Conservation (phyloP, 495 filamentous ascomycete species). For the Lineolata rhizophorae region DNA sequence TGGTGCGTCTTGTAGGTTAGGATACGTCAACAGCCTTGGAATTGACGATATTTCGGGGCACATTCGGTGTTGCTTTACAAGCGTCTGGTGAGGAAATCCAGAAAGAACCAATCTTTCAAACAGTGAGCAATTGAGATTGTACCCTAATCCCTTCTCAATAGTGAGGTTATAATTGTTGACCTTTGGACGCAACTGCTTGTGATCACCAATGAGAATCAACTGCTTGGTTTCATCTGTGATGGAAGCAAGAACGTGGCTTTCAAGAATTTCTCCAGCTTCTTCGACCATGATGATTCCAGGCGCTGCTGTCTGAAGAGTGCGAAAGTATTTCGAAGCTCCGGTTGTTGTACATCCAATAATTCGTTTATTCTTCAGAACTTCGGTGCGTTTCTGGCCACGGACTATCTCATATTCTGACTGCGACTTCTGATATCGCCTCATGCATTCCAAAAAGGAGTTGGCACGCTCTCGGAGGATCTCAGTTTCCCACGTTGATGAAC, state of each 20-base stretch:
- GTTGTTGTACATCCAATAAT: constrained; percentile 64
- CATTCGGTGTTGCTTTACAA: constrained; percentile 50
- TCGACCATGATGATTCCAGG: constrained; percentile 44
- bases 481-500: constrained; percentile 25
- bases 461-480: constrained; percentile 29
- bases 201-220: constrained; percentile 54
- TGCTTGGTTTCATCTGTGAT: constrained; percentile 38
- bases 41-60: constrained; percentile 43
- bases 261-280: constrained; percentile 63
- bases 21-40: constrained; percentile 38
- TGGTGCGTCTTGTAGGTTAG: constrained; percentile 33
- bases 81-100: constrained; percentile 30
- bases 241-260: constrained; percentile 46
- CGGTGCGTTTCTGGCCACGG: constrained; percentile 22
- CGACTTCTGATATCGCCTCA: constrained; percentile 21
- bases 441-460: constrained; percentile 16
- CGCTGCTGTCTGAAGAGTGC: constrained; percentile 25
- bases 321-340: constrained; percentile 39
- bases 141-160: constrained; percentile 45
- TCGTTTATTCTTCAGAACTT: constrained; percentile 28
- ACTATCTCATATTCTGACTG: constrained; percentile 20
- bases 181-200: constrained; percentile 55
- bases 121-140: constrained; percentile 45
- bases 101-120: constrained; percentile 46
- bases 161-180: constrained; percentile 40